Evolutionary conservation across 1,284 basidiomycete species (phyloP), one percentile per base, ranked within the genome.

Genomic region (Pascua sp.): DNA sequence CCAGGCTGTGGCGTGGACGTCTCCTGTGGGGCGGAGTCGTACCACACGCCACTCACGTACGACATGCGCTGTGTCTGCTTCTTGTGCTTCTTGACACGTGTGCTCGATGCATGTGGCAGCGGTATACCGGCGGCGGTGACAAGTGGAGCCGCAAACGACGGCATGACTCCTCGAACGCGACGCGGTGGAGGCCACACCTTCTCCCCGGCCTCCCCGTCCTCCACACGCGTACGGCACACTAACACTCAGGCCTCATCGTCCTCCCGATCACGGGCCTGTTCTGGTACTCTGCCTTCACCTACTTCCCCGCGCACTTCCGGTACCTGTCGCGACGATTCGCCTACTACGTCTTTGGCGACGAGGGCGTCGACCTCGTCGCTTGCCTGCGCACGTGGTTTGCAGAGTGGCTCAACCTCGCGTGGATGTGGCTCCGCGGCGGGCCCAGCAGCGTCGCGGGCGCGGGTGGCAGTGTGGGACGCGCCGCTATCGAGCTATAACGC

Each of bases 271-370:
- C 68, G 41, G 53, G 64, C 51, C 61, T 78, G n/a, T 73, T 79
- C 67, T 75, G 71, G 68, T 61, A 71, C 62, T 76, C 76, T 18
- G 63, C 76, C 40, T 65, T 72, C 60, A 73, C 65, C 56, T 77
- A 77, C 65, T 69, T 72, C 58, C 77, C 77, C 9, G 53, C 57
- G 10, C 75, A 79, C 61, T 49, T 76, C 49, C 59, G 62, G 24
- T 77, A 77, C 66, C 65, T 79, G 32, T 63, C 68, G 32, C 64
- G 69, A 9, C 69, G 77, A 40, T 73, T 72, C 62, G 65, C 72
- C 38, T 79, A 78, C 66, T 79, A 79, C 58, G 67, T 77, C 8
- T 75, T 69, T 51, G 77, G 72, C 5, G 75, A 77, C 59, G 76
- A 78, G 61, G 65, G 46, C 17, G 61, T 61, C 53, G 56, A 57